Conservation (phyloP, 805 yeast genomes). For the Barnettozyma salicaria region DNA sequence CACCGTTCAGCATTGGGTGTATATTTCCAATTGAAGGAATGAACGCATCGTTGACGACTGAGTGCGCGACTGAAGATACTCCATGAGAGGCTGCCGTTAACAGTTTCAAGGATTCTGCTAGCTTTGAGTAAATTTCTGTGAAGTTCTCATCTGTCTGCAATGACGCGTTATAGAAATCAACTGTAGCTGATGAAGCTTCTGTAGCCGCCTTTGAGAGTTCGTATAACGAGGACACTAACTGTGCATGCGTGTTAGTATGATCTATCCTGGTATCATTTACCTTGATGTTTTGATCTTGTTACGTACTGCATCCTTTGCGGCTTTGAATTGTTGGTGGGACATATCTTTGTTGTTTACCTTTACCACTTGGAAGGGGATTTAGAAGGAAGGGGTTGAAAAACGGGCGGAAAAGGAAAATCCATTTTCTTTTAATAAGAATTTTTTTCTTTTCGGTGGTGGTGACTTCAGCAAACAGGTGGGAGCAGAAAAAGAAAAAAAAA, state of each 20-base stretch:
- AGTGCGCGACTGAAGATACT: conserved; percentile 24
- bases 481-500: too few species aligned
- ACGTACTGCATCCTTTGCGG: conserved; percentile 25
- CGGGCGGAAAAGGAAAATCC: background rate
- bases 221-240: conserved; percentile 73
- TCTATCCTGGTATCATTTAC: too few species aligned
- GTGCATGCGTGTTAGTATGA: conserved; percentile 2
- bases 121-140: conserved; percentile 39
- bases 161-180: conserved; percentile 61
- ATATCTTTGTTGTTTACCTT: conserved; percentile 5
- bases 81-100: conserved; percentile 33
- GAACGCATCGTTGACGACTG: conserved; percentile 13
- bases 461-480: too few species aligned
- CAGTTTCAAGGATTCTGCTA: conserved; percentile 36
- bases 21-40: conserved; percentile 6
- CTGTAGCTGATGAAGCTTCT: conserved; percentile 75
- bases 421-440: too few species aligned
- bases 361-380: background rate
- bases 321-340: conserved; percentile 22
- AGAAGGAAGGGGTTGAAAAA: background rate
- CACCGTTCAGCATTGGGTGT: conserved; percentile 13
- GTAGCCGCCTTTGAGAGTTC: conserved; percentile 83
- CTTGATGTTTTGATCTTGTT: too few species aligned
- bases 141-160: conserved; percentile 42
- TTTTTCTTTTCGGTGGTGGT: too few species aligned